These are phyloP conservation scores for Trichoderma breve DNA, from an alignment of 2,329 filamentous ascomycete species.

Conservation along the genomic window DNA sequence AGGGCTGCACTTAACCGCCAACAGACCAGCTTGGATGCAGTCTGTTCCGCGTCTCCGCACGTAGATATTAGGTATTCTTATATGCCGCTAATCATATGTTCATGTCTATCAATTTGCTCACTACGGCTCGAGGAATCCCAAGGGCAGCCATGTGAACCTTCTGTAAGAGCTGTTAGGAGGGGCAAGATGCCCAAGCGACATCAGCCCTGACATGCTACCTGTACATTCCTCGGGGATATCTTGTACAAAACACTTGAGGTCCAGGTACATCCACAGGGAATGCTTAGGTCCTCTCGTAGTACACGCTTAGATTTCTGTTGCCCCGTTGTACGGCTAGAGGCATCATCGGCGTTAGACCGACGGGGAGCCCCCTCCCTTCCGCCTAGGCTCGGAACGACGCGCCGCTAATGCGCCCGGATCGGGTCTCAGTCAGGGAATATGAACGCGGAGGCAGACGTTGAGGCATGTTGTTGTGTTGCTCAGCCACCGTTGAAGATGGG, in stretches of 20 bases:
- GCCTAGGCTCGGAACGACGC: not conserved
- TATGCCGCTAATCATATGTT: not conserved
- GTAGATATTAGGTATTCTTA: not conserved
- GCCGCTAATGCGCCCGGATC: constrained; percentile 6
- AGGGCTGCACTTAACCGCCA: not conserved
- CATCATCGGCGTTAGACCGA: not conserved
- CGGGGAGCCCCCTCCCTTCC: not conserved
- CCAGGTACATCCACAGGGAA: not conserved
- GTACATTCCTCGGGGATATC: too few species aligned
- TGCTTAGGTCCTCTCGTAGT: not conserved
- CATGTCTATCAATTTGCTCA: not conserved
- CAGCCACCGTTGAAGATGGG: not conserved
- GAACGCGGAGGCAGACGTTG: not conserved
- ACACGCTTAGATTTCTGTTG: not conserved
- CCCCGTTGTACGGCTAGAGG: not conserved
- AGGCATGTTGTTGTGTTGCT: not conserved
- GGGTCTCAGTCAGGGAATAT: not conserved
- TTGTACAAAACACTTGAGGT: not conserved
- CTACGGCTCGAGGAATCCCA: not conserved
- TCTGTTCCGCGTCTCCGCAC: not conserved
- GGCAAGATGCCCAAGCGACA: not conserved
- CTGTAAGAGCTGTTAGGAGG: not conserved
- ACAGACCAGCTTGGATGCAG: not conserved
- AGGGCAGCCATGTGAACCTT: not conserved
- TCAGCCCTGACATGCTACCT: not conserved